Conservation (phyloP, 2,329 filamentous ascomycete species). For the Byssoonygena ceratinophila region DNA sequence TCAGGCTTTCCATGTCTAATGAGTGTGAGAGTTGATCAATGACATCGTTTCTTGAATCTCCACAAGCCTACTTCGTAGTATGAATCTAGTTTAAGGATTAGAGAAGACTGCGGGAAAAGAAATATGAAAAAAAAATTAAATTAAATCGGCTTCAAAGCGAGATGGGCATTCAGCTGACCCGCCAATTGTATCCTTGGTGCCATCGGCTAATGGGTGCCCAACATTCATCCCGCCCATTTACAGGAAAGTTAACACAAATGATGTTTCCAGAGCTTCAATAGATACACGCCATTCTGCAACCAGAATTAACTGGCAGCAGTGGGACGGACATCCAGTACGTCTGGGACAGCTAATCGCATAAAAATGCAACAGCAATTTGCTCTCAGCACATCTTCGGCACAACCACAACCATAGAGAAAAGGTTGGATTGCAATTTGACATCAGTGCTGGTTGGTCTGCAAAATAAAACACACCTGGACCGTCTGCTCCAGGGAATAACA, state of each 20-base stretch:
- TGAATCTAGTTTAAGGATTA: too few relatives aligned
- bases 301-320: conserved; percentile 16
- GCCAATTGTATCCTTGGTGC: background rate
- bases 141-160: background rate
- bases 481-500: background rate
- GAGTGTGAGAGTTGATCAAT: too few relatives aligned
- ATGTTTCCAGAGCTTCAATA: conserved; percentile 39
- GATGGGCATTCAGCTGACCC: background rate
- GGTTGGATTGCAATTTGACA: conserved; percentile 98
- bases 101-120: too few relatives aligned
- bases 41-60: too few relatives aligned
- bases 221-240: background rate
- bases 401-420: conserved; percentile 65
- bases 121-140: too few relatives aligned
- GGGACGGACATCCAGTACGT: conserved; percentile 38
- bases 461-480: background rate
- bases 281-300: conserved; percentile 30
- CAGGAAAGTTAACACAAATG: background rate
- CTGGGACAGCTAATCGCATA: conserved; percentile 23
- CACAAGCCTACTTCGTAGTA: too few relatives aligned
- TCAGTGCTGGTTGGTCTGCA: conserved; percentile 59
- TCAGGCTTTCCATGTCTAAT: too few relatives aligned
- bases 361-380: conserved; percentile 23
- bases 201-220: conserved; percentile 6
- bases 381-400: conserved; percentile 99